phyloP scores from a whole-genome alignment of 2,329 filamentous ascomycete species.

The Colletotrichum gloeosporioides region DNA sequence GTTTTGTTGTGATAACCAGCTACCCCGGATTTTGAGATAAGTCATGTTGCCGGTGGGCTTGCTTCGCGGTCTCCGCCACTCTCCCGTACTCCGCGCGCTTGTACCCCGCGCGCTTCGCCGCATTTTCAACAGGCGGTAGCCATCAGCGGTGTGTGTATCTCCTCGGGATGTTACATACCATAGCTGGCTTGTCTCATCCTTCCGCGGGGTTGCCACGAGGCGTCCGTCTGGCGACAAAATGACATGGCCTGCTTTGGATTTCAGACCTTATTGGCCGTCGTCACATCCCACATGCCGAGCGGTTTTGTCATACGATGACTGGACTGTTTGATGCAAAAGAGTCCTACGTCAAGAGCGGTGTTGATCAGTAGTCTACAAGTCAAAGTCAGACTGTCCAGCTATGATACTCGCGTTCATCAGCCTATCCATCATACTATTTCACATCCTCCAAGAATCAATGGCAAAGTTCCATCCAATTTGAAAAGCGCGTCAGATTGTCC shows the following conservation, averaged over 20 bases:
- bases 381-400: slow-evolving; percentile 7
- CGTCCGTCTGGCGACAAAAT: not conserved
- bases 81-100: not conserved
- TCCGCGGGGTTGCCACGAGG: fast-evolving
- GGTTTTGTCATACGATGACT: not conserved
- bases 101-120: too few species aligned
- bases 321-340: not conserved
- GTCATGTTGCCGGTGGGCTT: not conserved
- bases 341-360: slow-evolving; percentile 22
- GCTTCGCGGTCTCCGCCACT: not conserved
- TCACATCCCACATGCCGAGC: not conserved
- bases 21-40: not conserved
- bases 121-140: fast-evolving
- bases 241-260: not conserved
- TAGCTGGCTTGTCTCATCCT: not conserved
- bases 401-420: slow-evolving; percentile 33
- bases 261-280: not conserved
- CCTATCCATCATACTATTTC: slow-evolving; percentile 19
- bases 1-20: not conserved
- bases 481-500: slow-evolving; percentile 37
- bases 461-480: slow-evolving; percentile 39
- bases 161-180: not conserved
- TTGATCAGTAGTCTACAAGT: slow-evolving; percentile 19
- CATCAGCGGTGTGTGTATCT: not conserved
- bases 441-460: slow-evolving; percentile 44